Percentiles rank a stretch among this genome's conserved stretches.
Conservation (phyloP, 2,329 filamentous ascomycete species). For the Monilinia vaccinii-corymbosi region DNA sequence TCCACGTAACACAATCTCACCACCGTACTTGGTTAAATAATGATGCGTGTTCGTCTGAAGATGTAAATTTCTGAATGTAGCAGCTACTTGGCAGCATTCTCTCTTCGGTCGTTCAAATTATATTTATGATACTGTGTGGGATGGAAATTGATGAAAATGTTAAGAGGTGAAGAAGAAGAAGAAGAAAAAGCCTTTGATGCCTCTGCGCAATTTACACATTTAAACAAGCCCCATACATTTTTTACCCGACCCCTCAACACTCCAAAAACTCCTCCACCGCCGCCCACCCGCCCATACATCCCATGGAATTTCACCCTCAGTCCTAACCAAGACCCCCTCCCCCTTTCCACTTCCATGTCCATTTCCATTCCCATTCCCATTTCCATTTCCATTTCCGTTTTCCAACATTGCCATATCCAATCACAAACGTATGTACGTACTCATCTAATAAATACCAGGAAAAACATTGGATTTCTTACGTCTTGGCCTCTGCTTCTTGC, state of each 20-base stretch:
- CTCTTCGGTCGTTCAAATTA: too few species aligned
- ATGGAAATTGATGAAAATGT: not conserved
- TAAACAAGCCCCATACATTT: not conserved
- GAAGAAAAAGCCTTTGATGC: not conserved
- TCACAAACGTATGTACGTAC: conserved; percentile 4
- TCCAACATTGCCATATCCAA: not conserved
- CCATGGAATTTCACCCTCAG: not conserved
- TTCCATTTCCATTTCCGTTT: not conserved
- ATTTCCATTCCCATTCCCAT: not conserved
- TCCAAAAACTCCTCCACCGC: not conserved
- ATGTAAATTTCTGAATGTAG: not conserved
- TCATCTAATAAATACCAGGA: conserved; percentile 4
- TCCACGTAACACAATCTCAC: not conserved
- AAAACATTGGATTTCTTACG: not conserved
- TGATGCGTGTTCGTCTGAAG: not conserved
- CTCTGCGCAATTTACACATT: not conserved
- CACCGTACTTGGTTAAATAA: not conserved
- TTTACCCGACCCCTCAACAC: not conserved
- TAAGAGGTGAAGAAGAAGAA: not conserved
- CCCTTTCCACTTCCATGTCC: not conserved
- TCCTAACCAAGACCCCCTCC: not conserved
- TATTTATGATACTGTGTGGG: not conserved
- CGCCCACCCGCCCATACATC: not conserved
- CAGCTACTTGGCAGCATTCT: not conserved
- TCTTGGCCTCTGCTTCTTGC: not conserved